Base-by-base conservation (phyloP, 1,284 basidiomycete species). In the Filobasidium uniguttulatum region DNA sequence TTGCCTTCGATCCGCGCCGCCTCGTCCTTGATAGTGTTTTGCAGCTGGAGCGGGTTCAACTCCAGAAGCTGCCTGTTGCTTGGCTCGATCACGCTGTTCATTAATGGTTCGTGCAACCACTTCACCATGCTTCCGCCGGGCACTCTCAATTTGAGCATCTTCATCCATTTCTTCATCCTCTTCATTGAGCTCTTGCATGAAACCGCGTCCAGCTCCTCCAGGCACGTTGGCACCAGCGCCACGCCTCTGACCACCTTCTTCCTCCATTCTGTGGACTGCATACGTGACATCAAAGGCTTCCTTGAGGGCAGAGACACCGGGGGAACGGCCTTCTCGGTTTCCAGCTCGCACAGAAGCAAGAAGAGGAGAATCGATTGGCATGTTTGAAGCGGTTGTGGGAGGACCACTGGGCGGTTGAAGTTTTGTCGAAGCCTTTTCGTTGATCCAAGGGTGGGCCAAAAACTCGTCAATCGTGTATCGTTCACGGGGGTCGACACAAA, bases 241-340 rank as follows among this genome's bases (percentile, higher is more conserved):
- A 20, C 84, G 77, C 50, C 85, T 73, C 46, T 85, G 77, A 0
- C 85, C 84, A 22, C 89, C 90, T 70, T 99, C 94, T 69, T 99
- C 94, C 65, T 97, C 93, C 88, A 96, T 96, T 19, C 94, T 81
- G 69, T 98, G 94, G 0, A 98, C 93, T 10, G 94, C 94, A 67
- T 98, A 98, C 0, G 94, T 96, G 59, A 99, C 84, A 65, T 99
- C 94, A 67, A 99, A 98, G 1, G 94, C 93, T 66, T 98, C 94
- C 65, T 96, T 97, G 68, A 99, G 80, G 0, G 82, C 80, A 0
- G 85, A 81, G 37, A 97, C 68, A 31, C 93, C 91, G 1, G 94
- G 94, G 46, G 90, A 94, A 49, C 88, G 82, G 40, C 83, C 85
- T 60, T 89, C 85, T 17, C 73, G 72, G 46, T 70, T 63, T 53